Conservation (phyloP, 192 early-diverging fungal species). For the Lobulomyces angularis region DNA sequence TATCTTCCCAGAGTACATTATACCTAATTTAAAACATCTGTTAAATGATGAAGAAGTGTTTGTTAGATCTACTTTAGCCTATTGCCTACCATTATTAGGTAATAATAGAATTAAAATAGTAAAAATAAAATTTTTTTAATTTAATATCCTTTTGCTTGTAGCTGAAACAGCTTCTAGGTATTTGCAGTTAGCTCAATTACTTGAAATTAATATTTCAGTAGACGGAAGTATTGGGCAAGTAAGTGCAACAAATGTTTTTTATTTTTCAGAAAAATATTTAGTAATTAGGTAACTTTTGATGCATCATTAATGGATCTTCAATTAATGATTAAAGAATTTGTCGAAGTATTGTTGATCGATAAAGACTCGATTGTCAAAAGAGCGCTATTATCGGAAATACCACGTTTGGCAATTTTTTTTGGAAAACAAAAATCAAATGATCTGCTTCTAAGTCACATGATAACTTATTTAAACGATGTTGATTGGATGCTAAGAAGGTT, state of each 20-base stretch:
- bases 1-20: constrained; percentile 83
- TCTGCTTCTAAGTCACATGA: constrained; percentile 78
- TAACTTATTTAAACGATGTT: constrained; percentile 90
- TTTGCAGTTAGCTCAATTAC: constrained; percentile 59
- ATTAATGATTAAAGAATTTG: constrained; percentile 67
- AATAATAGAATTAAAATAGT: neutral
- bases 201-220: constrained; percentile 18
- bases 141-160: constrained; percentile 16
- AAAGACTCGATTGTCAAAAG: constrained; percentile 67
- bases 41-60: constrained; percentile 57
- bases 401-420: constrained; percentile 70
- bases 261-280: neutral
- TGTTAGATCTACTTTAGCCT: constrained; percentile 73
- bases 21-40: constrained; percentile 61
- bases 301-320: constrained; percentile 61
- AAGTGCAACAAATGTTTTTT: constrained; percentile 1
- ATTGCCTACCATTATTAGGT: constrained; percentile 56
- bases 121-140: neutral
- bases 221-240: constrained; percentile 29
- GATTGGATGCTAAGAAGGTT: constrained; percentile 88
- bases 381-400: constrained; percentile 68
- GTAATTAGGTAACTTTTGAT: constrained; percentile 56
- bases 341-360: constrained; percentile 70
- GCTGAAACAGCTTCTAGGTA: constrained; percentile 68
- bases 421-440: constrained; percentile 71